These are phyloP conservation scores for Beauveria asiatica DNA, from an alignment of 2,329 filamentous ascomycete genomes.

Conservation along the genomic window DNA sequence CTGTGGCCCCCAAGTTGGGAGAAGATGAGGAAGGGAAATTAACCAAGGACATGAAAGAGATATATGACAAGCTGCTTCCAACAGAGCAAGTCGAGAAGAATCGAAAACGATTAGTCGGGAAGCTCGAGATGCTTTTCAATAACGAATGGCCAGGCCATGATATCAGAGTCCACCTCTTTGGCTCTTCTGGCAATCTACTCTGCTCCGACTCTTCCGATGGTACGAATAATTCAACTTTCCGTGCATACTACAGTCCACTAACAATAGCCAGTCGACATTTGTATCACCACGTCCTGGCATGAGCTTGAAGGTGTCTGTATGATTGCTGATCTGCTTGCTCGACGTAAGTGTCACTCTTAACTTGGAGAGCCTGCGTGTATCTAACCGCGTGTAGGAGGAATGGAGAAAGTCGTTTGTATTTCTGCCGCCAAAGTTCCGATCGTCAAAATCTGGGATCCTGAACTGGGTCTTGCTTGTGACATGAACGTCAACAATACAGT, in stretches of 20 bases:
- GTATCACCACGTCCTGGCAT: slow-evolving; percentile 86
- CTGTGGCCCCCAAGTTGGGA: slow-evolving; percentile 61
- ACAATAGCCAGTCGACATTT: slow-evolving; percentile 71
- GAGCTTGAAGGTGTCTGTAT: slow-evolving; percentile 84
- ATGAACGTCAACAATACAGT: slow-evolving; percentile 99
- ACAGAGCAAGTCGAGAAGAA: slow-evolving; percentile 70
- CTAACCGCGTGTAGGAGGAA: slow-evolving; percentile 63
- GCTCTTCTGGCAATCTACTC: slow-evolving; percentile 91
- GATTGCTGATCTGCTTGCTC: slow-evolving; percentile 76
- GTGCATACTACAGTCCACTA: slow-evolving; percentile 21
- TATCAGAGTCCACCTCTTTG: slow-evolving; percentile 88
- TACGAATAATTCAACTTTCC: slow-evolving; percentile 28
- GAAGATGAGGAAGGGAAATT: slow-evolving; percentile 67
- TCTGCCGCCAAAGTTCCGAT: slow-evolving; percentile 94
- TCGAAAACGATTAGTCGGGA: slow-evolving; percentile 68
- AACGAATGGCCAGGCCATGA: slow-evolving; percentile 85
- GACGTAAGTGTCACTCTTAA: slow-evolving; percentile 52
- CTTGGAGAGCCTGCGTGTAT: background rate
- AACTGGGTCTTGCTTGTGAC: slow-evolving; percentile 80
- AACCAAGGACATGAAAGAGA: slow-evolving; percentile 71
- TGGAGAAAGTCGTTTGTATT: slow-evolving; percentile 94
- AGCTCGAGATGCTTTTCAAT: slow-evolving; percentile 82
- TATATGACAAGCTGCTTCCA: slow-evolving; percentile 80
- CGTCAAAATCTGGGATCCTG: slow-evolving; percentile 97
- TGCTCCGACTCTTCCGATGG: slow-evolving; percentile 95